Base-by-base conservation (phyloP, 2,329 filamentous ascomycete genomes). In the Cercospora beticola region DNA sequence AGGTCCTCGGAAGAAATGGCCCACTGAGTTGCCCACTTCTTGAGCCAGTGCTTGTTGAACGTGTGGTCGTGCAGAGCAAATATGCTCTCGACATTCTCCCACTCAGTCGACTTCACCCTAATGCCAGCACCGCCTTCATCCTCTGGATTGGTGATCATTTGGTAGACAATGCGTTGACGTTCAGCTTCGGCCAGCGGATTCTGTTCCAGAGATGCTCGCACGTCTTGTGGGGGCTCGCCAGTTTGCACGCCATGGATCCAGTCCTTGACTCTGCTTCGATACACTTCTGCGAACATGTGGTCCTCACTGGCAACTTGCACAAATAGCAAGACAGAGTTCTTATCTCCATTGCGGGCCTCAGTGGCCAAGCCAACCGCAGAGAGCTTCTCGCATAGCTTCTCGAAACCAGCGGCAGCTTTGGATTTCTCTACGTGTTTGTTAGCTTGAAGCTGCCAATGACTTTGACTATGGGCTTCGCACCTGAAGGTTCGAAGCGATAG, bases 241-340 rank as follows among this genome's bases (percentile, higher is more conserved):
- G 91, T 86, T 71, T 93, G 90, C 65, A 97, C 90, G 63, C 94
- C 93, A 78, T 95, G 91, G 36, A 98, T 88, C 93, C 94, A 99
- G 81, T 98, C 95, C 78, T 93, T 92, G 18, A 97, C 89, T 72
- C 95, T 91, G 67, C 23, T 75, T 72, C 93, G 88, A 80, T 97
- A 96, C 61, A 97, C 87, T 76, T 97, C 92, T 72, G 89, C 88
- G 68, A 87, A 87, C 68, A 99, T 85, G 71, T 93, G 88, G 74
- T 89, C 85, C 70, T 90, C 86, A 23, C 92, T 93, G 40, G 90
- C 89, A 52, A 96, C 88, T 77, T 90, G 91, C 77, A 94, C 86
- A 78, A 97, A 97, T 73, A 98, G 82, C 59, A 98, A 85, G 46
- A 98, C 83, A 3, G 92, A 92, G 66, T 87, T 85, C 30, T 89